phyloP scores from a whole-genome alignment of 805 yeast species.

The Candida xiaguanensis region DNA sequence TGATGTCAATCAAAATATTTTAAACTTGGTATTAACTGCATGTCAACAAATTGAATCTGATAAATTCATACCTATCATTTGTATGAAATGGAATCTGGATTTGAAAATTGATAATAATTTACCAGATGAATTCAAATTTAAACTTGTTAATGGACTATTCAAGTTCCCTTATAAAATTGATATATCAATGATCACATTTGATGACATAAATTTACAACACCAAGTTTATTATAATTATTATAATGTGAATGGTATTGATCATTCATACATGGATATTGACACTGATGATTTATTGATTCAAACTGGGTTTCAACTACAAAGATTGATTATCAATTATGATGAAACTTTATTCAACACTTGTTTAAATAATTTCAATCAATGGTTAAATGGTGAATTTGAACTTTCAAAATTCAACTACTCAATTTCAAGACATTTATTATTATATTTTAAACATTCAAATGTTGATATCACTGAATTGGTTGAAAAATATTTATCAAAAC shows the following conservation, averaged over 20 bases:
- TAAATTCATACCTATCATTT: background rate
- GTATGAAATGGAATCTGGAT: background rate
- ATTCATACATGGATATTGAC: slow-evolving; percentile 8
- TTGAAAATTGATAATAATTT: slow-evolving; percentile 1
- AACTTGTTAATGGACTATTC: slow-evolving; percentile 16
- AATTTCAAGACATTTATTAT: slow-evolving; percentile 20
- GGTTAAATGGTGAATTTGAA: slow-evolving; percentile 1
- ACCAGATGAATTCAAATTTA: slow-evolving; percentile 14
- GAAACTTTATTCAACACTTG: slow-evolving; percentile 18
- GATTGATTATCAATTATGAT: slow-evolving; percentile 15
- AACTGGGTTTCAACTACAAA: slow-evolving; percentile 22
- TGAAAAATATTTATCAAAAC: slow-evolving; percentile 12
- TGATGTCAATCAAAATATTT: slow-evolving; percentile 1
- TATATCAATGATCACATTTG: slow-evolving; percentile 15
- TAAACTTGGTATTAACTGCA: background rate
- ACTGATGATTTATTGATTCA: slow-evolving; percentile 11
- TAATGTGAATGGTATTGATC: slow-evolving; percentile 16
- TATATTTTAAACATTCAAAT: slow-evolving; percentile 24
- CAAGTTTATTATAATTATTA: slow-evolving; percentile 18
- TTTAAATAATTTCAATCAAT: slow-evolving; percentile 7
- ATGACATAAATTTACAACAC: slow-evolving; percentile 12
- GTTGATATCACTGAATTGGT: background rate
- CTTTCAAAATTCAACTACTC: slow-evolving; percentile 22
- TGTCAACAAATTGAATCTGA: background rate
- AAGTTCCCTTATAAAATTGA: slow-evolving; percentile 15